Evolutionary conservation across 2,329 filamentous ascomycete genomes (phyloP), one percentile per base, ranked within the genome.

Genomic region (Teratosphaeria viscida): DNA sequence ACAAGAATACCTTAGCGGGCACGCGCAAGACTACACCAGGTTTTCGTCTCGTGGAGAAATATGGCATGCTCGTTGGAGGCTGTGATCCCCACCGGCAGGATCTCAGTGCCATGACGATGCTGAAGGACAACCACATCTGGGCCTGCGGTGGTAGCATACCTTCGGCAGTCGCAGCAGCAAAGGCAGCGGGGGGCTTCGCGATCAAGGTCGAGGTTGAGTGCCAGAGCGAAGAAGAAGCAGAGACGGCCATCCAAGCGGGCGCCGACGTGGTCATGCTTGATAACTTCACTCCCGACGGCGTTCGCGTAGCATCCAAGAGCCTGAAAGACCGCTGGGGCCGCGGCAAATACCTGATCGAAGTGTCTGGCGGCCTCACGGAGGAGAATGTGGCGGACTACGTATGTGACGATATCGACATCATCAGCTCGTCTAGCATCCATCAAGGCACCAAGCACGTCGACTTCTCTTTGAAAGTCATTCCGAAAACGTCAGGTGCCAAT

Each of bases 91-190:
- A 99, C 74, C 81, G 94, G 35, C 90, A 96, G 76, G 94, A 99
- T 73, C 79, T 99, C 2, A 77, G 74, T 73, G 84, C 87, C 64
- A 97, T 99, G 94, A 92, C 92, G 59, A 99, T 99, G 94, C 81
- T 99, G 65, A 99, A 99, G 79, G 94, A 99, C 76, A 99, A 99
- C 76, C 94, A 99, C 76, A 87, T 99, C 60, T 96, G 92, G 88
- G 90, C 90, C 63, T 87, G 88, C 58, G 87, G 87, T 52, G 80
- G 80, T 29, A 89, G 88, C 71, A 97, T 99, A 73, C 85, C 88
- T 1, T 85, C 88, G 26, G 94, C 94, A 5, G 92, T 99, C 27
- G 79, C 79, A 49, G 90, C 92, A 2, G 94, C 94, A 27, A 90
- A 90, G 72, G 81, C 85, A 11, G 90, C 87, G 0, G 92, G 86